Evolutionary conservation across 805 yeast genomes (phyloP), one percentile per base, ranked within the genome.

Genomic region (Debaryomyces castellii): DNA sequence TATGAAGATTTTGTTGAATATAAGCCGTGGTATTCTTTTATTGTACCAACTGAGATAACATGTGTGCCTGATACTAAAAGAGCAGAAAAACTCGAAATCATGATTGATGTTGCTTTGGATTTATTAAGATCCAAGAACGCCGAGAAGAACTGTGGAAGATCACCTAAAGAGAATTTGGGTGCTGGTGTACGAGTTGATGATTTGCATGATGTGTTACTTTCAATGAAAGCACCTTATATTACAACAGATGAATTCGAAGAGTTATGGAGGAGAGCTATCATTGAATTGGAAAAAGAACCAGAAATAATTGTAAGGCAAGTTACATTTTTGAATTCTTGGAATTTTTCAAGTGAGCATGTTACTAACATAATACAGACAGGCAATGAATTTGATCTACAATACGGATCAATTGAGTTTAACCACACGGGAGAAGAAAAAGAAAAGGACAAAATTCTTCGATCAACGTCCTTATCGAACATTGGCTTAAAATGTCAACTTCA

Each of bases 231-330:
- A 7, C 74, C 74, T 2, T 70, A 71, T 43, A 76, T 76, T 45
- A 63, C 76, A 1, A 78, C 73, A 44, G 82, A 80, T 28, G 94
- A 88, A 51, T 87, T 86, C 61, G 85, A 85, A 52, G 85, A 81
- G 47, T 73, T 87, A 48, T 89, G 96, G 96, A 58, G 59, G 21
- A 77, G 80, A 54, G 84, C 84, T n/a, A 58, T 82, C 2, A 60
- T 69, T 28, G 84, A 82, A 54, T 73, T 89, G 51, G 79, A 80
- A 50, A 74, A 71, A 45, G 86, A 84, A 67, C 84, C 87, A 36
- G 88, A 82, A 62, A 76, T 85, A 60, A 81, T 77, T 67, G 85
- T 86, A 79, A 84, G 94, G 87, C 87, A 82, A 77, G 88, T 83
- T 77, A 41, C 37, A 43, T 38, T 42, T 22, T 48, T 46, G 42